phyloP scores from a whole-genome alignment of 371 early-diverging fungal species.

The Mycotypha africana region DNA sequence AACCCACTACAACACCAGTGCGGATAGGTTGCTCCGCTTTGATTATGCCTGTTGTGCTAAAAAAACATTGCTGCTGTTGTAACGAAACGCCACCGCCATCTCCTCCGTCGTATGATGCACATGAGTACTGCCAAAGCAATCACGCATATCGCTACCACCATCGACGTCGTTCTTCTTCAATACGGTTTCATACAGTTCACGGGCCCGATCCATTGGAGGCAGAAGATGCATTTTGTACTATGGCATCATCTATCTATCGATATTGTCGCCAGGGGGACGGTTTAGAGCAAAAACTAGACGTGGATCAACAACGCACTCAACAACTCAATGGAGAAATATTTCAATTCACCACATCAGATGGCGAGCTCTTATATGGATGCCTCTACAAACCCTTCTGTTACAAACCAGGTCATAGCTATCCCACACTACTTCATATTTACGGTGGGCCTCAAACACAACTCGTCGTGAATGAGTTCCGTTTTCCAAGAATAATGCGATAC shows the following conservation, averaged over 20 bases:
- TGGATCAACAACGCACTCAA: not conserved
- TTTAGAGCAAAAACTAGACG: too few relatives aligned
- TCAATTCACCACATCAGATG: slow-evolving; percentile 17
- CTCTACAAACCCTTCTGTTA: slow-evolving; percentile 57
- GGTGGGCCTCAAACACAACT: slow-evolving; percentile 65
- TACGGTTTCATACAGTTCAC: too few relatives aligned
- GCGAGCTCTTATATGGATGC: slow-evolving; percentile 37
- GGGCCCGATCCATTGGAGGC: too few relatives aligned
- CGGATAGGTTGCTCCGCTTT: not conserved
- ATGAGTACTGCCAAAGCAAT: too few relatives aligned
- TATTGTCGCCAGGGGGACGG: too few relatives aligned
- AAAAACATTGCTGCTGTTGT: not conserved
- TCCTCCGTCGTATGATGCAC: not conserved
- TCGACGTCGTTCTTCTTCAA: too few relatives aligned
- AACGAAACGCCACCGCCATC: not conserved
- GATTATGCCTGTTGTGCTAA: not conserved
- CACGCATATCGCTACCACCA: not conserved
- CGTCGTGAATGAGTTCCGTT: slow-evolving; percentile 69
- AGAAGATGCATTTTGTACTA: too few relatives aligned
- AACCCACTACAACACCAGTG: too few relatives aligned
- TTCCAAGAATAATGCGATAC: slow-evolving; percentile 58
- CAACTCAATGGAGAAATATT: slow-evolving; percentile 16
- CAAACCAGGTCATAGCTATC: slow-evolving; percentile 44
- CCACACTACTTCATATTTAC: slow-evolving; percentile 55
- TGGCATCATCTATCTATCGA: too few relatives aligned